Evolutionary conservation across 495 filamentous ascomycete genomes (phyloP), one percentile per base, ranked within the genome.

Genomic region (Aspergillus kassunensis): DNA sequence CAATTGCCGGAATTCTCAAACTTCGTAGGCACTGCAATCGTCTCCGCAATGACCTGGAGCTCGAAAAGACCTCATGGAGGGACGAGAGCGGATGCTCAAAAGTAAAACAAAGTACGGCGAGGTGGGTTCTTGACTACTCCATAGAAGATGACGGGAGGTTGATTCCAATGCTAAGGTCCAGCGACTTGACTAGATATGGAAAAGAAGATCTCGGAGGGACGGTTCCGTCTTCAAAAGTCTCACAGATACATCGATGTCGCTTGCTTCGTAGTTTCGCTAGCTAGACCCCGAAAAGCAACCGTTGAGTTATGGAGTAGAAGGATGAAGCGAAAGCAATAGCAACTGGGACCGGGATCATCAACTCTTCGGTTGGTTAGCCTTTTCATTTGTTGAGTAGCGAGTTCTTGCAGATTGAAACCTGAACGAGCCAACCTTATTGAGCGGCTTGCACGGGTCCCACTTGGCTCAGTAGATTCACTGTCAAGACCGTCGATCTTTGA

Each of bases 371-470:
- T 43, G 23, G 18, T 24, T 9, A 43, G 23, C 21, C 41, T 3
- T 6, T 10, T 45, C 13, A 44, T 45, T 45, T 45, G 43, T 45
- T 9, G 15, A 44, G 25, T 16, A n/a, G n/a, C 16, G 16, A 31
- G 27, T 21, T 19, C 19, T 31, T 45, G 41, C 41, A 44, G n/a
- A 24, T 45, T 33, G 33, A 20, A 19, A 5, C 34, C 18, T 12
- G 44, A 35, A 35, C 44, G 35, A 33, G 19, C 18, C 30, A 46
- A 46, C 44, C 30, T 46, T 52, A 36, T 52, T 44, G 21, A 44
- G 19, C 34, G 8, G 30, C 30, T 40, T 44, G 19, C 31, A 27
- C 16, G 15, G 49, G 30, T 44, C 23, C 41, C 49, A 29, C 30
- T 31, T 44, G 30, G 30, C 31, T 44, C 18, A 39, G 31, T 11